These are phyloP conservation scores for Exophiala phaeomuriformis DNA, from an alignment of 2,329 filamentous ascomycete species.

Conservation along the genomic window DNA sequence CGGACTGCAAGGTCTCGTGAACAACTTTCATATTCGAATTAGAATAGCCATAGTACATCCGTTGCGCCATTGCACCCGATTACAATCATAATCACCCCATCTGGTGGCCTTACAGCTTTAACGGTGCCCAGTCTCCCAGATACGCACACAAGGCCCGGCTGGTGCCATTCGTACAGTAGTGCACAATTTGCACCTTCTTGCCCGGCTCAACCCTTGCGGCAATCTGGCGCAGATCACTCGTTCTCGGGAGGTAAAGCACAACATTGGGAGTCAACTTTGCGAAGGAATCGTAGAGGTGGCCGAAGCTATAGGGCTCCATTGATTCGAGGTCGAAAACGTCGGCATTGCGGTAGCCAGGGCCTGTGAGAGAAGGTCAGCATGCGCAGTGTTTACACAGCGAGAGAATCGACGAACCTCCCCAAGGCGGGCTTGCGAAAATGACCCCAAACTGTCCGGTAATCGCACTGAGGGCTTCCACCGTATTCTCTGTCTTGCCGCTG, in stretches of 20 bases:
- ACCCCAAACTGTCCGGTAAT: constrained; percentile 47
- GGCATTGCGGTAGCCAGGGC: constrained; percentile 55
- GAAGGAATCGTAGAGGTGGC: constrained; percentile 57
- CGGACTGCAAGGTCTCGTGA: no score
- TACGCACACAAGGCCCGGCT: constrained; percentile 67
- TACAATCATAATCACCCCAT: background rate
- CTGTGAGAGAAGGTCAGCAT: constrained; percentile 31
- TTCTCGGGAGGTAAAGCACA: constrained; percentile 78
- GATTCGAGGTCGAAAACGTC: constrained; percentile 72
- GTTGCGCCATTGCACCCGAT: background rate
- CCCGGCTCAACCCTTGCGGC: constrained; percentile 47
- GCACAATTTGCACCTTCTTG: constrained; percentile 63
- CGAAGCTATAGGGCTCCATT: constrained; percentile 81
- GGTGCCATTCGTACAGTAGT: constrained; percentile 85
- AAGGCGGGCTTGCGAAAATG: constrained; percentile 66
- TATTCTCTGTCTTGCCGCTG: constrained; percentile 11
- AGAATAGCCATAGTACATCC: background rate
- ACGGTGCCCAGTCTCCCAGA: constrained; percentile 38
- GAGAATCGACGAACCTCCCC: constrained; percentile 51
- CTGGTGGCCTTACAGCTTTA: constrained; percentile 6
- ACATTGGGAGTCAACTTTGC: constrained; percentile 45
- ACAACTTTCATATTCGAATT: background rate
- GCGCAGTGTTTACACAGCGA: background rate
- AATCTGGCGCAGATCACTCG: constrained; percentile 73
- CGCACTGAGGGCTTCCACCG: constrained; percentile 39